phyloP scores from a whole-genome alignment of 2,329 filamentous ascomycete genomes.

The Ceratocystis destructans region DNA sequence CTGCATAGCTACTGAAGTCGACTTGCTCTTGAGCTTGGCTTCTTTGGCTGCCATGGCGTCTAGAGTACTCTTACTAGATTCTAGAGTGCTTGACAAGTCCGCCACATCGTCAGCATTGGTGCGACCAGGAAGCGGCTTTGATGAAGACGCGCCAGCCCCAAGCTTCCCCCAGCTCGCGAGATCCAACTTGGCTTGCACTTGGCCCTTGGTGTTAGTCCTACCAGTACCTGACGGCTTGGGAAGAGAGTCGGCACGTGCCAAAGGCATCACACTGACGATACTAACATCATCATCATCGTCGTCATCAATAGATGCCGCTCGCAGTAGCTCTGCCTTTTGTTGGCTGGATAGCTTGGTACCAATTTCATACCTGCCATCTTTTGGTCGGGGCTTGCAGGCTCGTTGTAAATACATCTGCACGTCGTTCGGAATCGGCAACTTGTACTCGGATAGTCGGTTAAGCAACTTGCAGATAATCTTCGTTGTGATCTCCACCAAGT shows the following conservation, averaged over 20 bases:
- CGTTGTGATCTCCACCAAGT: slow-evolving; percentile 69
- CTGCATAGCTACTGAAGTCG: slow-evolving; percentile 15
- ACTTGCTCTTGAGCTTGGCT: slow-evolving; percentile 24
- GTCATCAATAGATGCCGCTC: slow-evolving; percentile 46
- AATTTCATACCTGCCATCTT: slow-evolving; percentile 40
- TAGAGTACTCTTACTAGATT: slow-evolving; percentile 33
- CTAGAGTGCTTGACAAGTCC: slow-evolving; percentile 34
- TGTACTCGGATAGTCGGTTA: slow-evolving; percentile 61
- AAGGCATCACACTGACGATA: slow-evolving; percentile 19
- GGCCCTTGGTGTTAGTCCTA: slow-evolving; percentile 24
- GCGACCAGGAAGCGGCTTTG: slow-evolving; percentile 23
- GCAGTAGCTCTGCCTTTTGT: slow-evolving; percentile 70
- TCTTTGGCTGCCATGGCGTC: slow-evolving; percentile 33
- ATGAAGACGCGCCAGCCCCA: slow-evolving; percentile 23
- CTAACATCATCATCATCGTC: slow-evolving; percentile 22
- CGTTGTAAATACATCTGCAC: slow-evolving; percentile 50
- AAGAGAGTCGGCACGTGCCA: not conserved
- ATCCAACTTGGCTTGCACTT: slow-evolving; percentile 48
- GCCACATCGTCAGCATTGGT: slow-evolving; percentile 36
- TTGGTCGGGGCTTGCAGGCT: slow-evolving; percentile 44
- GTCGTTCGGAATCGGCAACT: slow-evolving; percentile 52
- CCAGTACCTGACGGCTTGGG: slow-evolving; percentile 2
- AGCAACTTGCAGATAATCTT: slow-evolving; percentile 75
- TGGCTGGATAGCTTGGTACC: slow-evolving; percentile 68
- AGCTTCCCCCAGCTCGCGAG: slow-evolving; percentile 42